Conservation (phyloP, 169 alveolate genomes). For the Plasmodium falciparum region DNA sequence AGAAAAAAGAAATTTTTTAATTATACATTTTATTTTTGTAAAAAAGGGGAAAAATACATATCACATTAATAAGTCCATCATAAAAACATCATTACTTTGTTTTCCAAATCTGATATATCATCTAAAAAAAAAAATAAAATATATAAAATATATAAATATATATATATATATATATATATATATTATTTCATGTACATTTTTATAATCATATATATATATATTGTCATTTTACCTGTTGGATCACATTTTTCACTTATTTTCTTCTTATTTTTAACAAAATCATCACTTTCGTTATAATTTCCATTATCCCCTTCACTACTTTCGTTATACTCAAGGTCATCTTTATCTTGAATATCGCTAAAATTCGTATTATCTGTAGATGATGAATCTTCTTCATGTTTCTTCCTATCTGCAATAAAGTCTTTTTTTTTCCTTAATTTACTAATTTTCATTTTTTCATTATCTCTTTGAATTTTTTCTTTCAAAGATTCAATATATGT, state of each 20-base stretch:
- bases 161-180: no score
- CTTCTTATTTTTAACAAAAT: slow-evolving; percentile 17
- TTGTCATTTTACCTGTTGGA: slow-evolving; percentile 20
- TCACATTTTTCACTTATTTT: slow-evolving; percentile 12
- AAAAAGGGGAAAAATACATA: slow-evolving; percentile 3
- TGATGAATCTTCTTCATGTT: background rate
- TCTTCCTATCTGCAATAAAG: background rate
- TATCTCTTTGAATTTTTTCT: slow-evolving; percentile 43
- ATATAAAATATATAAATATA: no score
- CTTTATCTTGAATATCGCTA: background rate
- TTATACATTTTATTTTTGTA: background rate
- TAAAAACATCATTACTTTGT: slow-evolving; percentile 58
- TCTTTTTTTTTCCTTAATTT: slow-evolving; percentile 25
- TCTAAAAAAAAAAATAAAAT: slow-evolving; percentile 44
- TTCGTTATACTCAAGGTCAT: slow-evolving; percentile 7
- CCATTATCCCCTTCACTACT: background rate
- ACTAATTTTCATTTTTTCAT: slow-evolving; percentile 36
- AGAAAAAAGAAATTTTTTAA: no score
- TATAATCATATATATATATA: no score
- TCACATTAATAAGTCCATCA: background rate
- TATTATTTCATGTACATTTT: no score
- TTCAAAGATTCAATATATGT: slow-evolving; percentile 40
- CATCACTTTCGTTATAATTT: slow-evolving; percentile 8
- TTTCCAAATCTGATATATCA: slow-evolving; percentile 60
- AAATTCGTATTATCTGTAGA: slow-evolving; percentile 7